These are phyloP conservation scores for Mortierella sp. DNA, from an alignment of 371 early-diverging fungal genomes.

Conservation along the genomic window DNA sequence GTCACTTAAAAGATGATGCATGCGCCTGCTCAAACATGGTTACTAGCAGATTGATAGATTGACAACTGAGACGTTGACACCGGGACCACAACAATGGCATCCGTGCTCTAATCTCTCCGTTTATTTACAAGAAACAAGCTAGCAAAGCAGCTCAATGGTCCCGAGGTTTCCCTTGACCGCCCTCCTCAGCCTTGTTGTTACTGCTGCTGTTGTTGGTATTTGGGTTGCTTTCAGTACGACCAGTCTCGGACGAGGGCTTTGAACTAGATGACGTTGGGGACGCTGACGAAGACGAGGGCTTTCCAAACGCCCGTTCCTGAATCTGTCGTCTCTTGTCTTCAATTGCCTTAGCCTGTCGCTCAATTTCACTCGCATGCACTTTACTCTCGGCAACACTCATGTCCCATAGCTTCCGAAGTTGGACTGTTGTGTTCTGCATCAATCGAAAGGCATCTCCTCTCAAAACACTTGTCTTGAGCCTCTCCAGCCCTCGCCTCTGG, in stretches of 20 bases:
- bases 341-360: constrained; percentile 17
- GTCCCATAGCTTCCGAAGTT: constrained; percentile 20
- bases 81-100: too few relatives aligned
- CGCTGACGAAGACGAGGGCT: not conserved
- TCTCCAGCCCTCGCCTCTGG: constrained; percentile 44
- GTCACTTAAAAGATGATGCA: not conserved
- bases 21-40: not conserved
- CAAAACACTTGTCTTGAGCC: constrained; percentile 32
- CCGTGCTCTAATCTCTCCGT: not conserved
- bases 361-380: constrained; percentile 13
- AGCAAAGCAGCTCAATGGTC: not conserved
- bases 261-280: not conserved
- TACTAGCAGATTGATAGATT: too few relatives aligned
- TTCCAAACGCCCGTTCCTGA: not conserved
- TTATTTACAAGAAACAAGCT: constrained; percentile 1
- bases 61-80: not conserved
- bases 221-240: not conserved
- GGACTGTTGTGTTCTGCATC: constrained; percentile 28
- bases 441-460: constrained; percentile 47
- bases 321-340: constrained; percentile 17
- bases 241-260: not conserved
- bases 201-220: not conserved
- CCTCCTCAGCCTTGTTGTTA: not conserved
- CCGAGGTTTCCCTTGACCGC: not conserved
- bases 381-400: constrained; percentile 25